These are phyloP conservation scores for Picea mariana DNA, from an alignment of 83 land plant genomes.

Conservation along the genomic window DNA sequence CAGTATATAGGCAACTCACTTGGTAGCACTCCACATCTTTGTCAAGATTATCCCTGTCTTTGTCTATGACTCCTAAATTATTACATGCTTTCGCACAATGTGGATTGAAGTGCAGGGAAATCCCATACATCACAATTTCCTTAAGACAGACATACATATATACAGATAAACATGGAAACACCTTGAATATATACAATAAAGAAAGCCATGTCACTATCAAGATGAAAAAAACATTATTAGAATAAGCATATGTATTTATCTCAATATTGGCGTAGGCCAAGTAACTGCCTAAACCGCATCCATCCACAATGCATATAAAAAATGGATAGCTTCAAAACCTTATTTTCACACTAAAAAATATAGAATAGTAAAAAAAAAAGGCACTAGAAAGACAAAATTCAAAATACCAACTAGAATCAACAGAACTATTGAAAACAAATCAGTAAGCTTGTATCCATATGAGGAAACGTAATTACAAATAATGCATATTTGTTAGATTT, in stretches of 20 bases:
- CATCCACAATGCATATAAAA: background rate
- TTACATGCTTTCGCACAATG: constrained; percentile 99
- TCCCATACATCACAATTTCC: constrained; percentile 98
- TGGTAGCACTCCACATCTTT: constrained; percentile 99
- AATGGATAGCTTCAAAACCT: no score
- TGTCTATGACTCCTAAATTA: constrained; percentile 96
- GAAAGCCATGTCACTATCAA: background rate
- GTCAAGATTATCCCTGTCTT: constrained; percentile 96
- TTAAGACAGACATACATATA: constrained; percentile 20
- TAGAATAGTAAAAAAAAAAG: no score
- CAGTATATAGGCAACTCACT: constrained; percentile 33
- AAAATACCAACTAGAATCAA: no score
- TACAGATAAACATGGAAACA: background rate
- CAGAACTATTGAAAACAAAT: no score
- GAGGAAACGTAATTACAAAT: no score
- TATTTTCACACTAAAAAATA: no score
- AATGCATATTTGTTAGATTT: no score
- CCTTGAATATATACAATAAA: background rate
- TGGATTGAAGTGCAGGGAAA: constrained; percentile 96
- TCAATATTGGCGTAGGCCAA: background rate
- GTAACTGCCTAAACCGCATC: background rate
- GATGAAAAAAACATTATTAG: background rate
- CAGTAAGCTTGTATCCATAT: no score
- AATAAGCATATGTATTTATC: background rate
- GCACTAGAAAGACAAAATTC: no score